Conservation (phyloP, 2,329 filamentous ascomycete species). For the Huntiella omanensis region DNA sequence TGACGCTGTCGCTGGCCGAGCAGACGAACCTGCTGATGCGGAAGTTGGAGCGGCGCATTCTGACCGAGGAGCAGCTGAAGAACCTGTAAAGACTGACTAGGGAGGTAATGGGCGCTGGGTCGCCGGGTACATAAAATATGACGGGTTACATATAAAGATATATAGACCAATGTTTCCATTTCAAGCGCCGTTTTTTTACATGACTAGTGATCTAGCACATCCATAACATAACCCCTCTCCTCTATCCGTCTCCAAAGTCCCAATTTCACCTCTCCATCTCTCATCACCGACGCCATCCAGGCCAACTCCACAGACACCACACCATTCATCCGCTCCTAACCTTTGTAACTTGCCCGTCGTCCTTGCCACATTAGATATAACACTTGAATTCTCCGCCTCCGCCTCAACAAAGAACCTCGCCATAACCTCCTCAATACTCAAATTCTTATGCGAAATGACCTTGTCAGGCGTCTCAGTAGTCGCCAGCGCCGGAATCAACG, state of each 20-base stretch:
- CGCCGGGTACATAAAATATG: neutral
- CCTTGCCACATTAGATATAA: constrained; percentile 87
- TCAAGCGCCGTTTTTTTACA: neutral
- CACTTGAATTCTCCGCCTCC: constrained; percentile 62
- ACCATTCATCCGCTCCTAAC: constrained; percentile 17
- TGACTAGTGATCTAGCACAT: constrained; percentile 39
- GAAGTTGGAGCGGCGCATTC: constrained; percentile 46
- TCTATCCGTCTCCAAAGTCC: constrained; percentile 20
- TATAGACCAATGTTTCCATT: constrained; percentile 4
- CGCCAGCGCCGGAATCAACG: constrained; percentile 23
- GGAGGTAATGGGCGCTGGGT: neutral
- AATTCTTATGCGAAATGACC: constrained; percentile 49
- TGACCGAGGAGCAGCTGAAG: constrained; percentile 23
- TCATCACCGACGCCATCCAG: constrained; percentile 44
- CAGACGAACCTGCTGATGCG: constrained; percentile 90
- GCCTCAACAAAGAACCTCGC: constrained; percentile 60
- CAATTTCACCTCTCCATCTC: constrained; percentile 43
- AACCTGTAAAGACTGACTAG: constrained; percentile 13
- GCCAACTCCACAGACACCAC: constrained; percentile 39
- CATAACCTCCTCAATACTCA: constrained; percentile 86
- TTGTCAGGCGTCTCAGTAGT: constrained; percentile 16
- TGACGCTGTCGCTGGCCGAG: constrained; percentile 84
- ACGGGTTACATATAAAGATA: neutral
- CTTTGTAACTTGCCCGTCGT: constrained; percentile 67
- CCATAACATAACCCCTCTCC: constrained; percentile 47